A percentile compares a stretch with the other conserved stretches of the same genome.
phyloP scores from a whole-genome alignment of 352 stramenopile species.

The Elongisporangium prolatum region DNA sequence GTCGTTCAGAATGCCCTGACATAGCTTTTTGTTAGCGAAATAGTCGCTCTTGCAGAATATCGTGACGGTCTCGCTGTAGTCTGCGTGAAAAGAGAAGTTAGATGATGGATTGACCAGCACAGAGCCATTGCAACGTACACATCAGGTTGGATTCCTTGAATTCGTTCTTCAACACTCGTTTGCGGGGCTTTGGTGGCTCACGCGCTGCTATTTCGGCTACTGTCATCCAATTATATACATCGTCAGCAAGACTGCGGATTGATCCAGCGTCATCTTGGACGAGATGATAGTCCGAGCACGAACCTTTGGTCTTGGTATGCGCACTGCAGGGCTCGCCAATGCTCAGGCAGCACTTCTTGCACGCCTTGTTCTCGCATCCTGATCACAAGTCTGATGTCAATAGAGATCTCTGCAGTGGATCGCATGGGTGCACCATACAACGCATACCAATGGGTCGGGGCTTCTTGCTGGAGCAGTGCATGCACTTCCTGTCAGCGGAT shows the following conservation, averaged over 20 bases:
- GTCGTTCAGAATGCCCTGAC: slow-evolving; percentile 70
- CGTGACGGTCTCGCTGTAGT: slow-evolving; percentile 75
- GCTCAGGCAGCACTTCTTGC: slow-evolving; percentile 69
- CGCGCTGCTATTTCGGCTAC: slow-evolving; percentile 17
- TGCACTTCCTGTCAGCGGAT: slow-evolving; percentile 15
- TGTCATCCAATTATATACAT: background rate
- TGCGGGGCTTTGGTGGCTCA: slow-evolving; percentile 17
- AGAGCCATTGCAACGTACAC: slow-evolving; percentile 30
- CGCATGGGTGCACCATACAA: background rate
- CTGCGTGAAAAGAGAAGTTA: slow-evolving; percentile 13
- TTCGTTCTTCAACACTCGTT: slow-evolving; percentile 70
- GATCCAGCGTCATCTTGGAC: background rate
- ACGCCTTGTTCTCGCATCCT: slow-evolving; percentile 47
- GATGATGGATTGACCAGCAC: background rate
- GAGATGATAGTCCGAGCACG: too few species aligned
- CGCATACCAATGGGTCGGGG: slow-evolving; percentile 3
- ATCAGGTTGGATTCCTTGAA: slow-evolving; percentile 73
- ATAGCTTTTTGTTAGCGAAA: slow-evolving; percentile 66
- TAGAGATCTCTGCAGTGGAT: background rate
- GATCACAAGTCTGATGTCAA: background rate
- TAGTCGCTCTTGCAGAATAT: slow-evolving; percentile 75
- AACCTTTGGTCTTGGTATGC: slow-evolving; percentile 27
- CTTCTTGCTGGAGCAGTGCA: slow-evolving; percentile 48
- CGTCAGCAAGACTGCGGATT: background rate
- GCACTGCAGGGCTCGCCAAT: slow-evolving; percentile 25